Evolutionary conservation across 306 rosid genomes (phyloP).

Genomic region (Cicer bijugum): DNA sequence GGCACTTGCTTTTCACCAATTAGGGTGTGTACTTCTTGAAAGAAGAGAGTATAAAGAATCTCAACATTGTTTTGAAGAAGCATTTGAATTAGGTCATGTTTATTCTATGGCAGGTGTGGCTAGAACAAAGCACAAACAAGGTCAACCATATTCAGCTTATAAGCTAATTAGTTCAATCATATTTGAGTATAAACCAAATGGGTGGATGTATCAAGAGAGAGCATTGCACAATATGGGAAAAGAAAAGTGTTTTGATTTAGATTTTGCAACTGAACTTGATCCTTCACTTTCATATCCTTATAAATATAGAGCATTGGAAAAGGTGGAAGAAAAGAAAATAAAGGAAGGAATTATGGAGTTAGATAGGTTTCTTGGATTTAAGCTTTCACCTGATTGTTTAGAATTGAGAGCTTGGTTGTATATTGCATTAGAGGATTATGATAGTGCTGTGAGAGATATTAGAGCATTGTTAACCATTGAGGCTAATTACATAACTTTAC

Average conservation of each 20-base stretch:
- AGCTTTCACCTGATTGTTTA: slow-evolving; percentile 69
- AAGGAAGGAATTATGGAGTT: slow-evolving; percentile 68
- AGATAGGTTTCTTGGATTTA: slow-evolving; percentile 67
- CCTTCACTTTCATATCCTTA: slow-evolving; percentile 79
- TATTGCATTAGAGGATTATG: slow-evolving; percentile 64
- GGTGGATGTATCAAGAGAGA: slow-evolving; percentile 94
- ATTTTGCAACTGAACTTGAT: slow-evolving; percentile 72
- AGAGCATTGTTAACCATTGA: slow-evolving; percentile 72
- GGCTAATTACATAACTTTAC: slow-evolving; percentile 62
- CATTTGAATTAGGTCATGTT: slow-evolving; percentile 69
- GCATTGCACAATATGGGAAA: slow-evolving; percentile 72
- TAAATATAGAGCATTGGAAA: slow-evolving; percentile 63
- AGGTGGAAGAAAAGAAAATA: slow-evolving; percentile 68
- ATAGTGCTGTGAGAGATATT: slow-evolving; percentile 69
- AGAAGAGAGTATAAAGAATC: slow-evolving; percentile 68
- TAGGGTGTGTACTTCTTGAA: slow-evolving; percentile 72
- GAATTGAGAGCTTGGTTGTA: slow-evolving; percentile 79
- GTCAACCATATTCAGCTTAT: slow-evolving; percentile 78
- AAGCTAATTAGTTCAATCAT: slow-evolving; percentile 69
- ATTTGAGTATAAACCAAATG: slow-evolving; percentile 65
- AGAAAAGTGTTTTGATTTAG: slow-evolving; percentile 71
- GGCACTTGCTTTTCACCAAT: slow-evolving; percentile 67
- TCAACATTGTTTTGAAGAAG: slow-evolving; percentile 60
- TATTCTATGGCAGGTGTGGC: slow-evolving; percentile 80
- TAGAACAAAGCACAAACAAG: slow-evolving; percentile 69